Conservation (phyloP, 345 rosid genomes). For the Rhizophora apiculata region DNA sequence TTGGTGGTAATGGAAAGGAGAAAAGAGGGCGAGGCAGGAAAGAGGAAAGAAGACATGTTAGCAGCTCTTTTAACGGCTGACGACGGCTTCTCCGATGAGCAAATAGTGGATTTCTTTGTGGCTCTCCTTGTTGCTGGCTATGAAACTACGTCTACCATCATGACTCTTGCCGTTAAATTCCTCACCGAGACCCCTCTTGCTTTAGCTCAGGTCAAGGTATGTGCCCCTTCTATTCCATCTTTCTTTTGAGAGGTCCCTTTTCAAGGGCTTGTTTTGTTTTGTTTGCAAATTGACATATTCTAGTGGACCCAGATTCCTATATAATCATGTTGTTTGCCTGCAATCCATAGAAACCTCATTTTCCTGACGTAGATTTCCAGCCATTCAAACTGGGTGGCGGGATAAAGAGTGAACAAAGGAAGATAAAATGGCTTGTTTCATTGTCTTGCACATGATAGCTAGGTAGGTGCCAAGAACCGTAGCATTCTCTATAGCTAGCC, state of each 20-base stretch:
- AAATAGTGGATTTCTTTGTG: constrained; percentile 83
- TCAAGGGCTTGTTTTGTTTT: too few species aligned
- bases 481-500: background rate
- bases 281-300: background rate
- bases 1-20: constrained; percentile 75
- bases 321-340: constrained; percentile 27
- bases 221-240: background rate
- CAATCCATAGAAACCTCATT: constrained; percentile 19
- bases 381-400: constrained; percentile 31
- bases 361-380: constrained; percentile 29
- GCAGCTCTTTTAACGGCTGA: constrained; percentile 69
- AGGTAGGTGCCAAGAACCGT: background rate
- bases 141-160: constrained; percentile 88
- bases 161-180: constrained; percentile 97
- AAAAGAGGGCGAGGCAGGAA: constrained; percentile 45
- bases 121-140: constrained; percentile 94
- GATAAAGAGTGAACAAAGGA: constrained; percentile 24
- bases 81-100: constrained; percentile 70
- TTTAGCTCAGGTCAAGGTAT: constrained; percentile 82
- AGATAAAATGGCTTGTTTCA: constrained; percentile 9
- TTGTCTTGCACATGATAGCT: constrained; percentile 2
- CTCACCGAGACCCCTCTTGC: constrained; percentile 91
- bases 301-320: constrained; percentile 15
- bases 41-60: constrained; percentile 69
- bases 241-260: too few species aligned